A percentile compares a stretch with the other conserved stretches of the same genome.
phyloP scores from a whole-genome alignment of 768 basidiomycete species.

The Pisolithus albus region DNA sequence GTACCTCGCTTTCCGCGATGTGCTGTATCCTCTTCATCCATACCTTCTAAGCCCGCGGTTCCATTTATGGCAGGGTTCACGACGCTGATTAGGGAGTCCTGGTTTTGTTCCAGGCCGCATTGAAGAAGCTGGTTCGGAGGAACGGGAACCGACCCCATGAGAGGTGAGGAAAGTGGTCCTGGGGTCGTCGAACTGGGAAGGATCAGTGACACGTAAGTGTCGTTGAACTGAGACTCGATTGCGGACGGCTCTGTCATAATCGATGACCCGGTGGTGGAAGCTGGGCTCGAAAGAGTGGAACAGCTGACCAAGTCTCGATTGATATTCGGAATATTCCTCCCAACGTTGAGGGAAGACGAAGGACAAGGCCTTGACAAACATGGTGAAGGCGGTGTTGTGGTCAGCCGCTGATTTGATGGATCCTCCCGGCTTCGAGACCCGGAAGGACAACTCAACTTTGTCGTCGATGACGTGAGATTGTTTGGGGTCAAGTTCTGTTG shows the following conservation, averaged over 20 bases:
- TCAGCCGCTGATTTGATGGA: neutral
- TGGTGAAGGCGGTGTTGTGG: neutral
- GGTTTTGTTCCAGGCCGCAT: too few relatives aligned
- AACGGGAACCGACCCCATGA: too few relatives aligned
- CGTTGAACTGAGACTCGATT: constrained; percentile 14
- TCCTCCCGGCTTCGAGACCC: neutral
- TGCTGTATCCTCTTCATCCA: too few relatives aligned
- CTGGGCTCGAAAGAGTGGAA: neutral
- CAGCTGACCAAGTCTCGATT: too few relatives aligned
- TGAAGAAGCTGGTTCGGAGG: too few relatives aligned
- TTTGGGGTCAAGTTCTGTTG: neutral
- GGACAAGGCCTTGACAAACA: neutral
- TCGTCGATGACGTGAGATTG: neutral
- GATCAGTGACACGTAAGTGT: constrained; percentile 16
- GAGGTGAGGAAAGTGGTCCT: neutral
- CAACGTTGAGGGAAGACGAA: neutral
- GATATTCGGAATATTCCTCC: too few relatives aligned
- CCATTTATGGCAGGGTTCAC: neutral
- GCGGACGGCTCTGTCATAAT: constrained; percentile 27
- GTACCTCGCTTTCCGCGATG: too few relatives aligned
- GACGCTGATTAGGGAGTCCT: neutral
- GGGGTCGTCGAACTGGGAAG: constrained; percentile 4
- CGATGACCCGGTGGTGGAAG: constrained; percentile 19
- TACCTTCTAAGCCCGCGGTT: too few relatives aligned
- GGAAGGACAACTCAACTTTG: neutral